Evolutionary conservation across 805 yeast species (phyloP), one percentile per base, ranked within the genome.

Genomic region (Kuraishia capsulata): DNA sequence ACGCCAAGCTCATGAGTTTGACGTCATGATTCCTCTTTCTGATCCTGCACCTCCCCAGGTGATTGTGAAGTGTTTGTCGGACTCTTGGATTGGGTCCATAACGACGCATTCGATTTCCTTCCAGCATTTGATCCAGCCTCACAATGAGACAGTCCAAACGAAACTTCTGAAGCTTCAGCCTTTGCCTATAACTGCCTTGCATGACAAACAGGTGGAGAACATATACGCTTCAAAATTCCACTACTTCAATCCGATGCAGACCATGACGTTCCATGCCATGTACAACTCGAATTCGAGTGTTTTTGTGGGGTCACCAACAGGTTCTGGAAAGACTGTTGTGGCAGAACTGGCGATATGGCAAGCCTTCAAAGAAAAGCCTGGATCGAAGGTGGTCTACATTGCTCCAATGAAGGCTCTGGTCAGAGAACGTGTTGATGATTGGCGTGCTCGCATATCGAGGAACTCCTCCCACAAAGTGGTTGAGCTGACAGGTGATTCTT

Each of bases 331-430:
- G 58, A 92, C 98, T 0, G 82, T 92, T 25, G 97, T 94, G 21
- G 96, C 97, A 0, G 99, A 92, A 54, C 61, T 92, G 40, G 97
- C 97, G 0, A 85, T 92, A 13, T 92, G 97, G 97, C 90, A 88
- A 55, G 97, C 98, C 1, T 83, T 90, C 56, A 75, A 71, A 34
- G 81, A 83, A 35, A 78, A 70, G 41, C 96, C 97, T 0, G 76
- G 79, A 9, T 76, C 86, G 2, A 88, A 88, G 48, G 70, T 85
- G 20, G 90, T 84, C 5, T 84, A 85, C 53, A 82, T 84, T 61
- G 94, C 94, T 1, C 94, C 94, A 2, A 85, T 84, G 94, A 84
- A 85, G 49, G 94, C 94, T 0, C 68, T 84, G 48, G 94, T 84
- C 2, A 62, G 89, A 38, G 94, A 84, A 56, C 67, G 94, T 52